Percentiles rank a stretch among this genome's conserved stretches.
phyloP scores from a whole-genome alignment of 257 asterid genomes.

The Ilex aquifolium region DNA sequence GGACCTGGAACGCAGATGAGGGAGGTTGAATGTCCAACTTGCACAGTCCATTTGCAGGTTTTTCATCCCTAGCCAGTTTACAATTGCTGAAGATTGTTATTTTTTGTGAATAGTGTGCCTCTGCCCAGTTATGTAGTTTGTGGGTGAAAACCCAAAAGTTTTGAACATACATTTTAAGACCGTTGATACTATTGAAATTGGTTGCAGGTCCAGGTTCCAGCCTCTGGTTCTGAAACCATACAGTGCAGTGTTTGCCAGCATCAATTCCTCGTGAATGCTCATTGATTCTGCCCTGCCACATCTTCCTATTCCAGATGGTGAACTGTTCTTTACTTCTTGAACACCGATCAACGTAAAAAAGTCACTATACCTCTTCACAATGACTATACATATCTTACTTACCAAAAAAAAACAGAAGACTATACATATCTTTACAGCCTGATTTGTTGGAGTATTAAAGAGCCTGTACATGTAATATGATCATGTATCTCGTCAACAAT shows the following conservation, averaged over 20 bases:
- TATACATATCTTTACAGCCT: too few species aligned
- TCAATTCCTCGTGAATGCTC: conserved; percentile 64
- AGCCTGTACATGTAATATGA: too few species aligned
- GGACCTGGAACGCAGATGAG: conserved; percentile 46
- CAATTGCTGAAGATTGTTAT: background rate
- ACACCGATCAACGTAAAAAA: too few species aligned
- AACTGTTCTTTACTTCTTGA: too few species aligned
- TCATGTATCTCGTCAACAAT: too few species aligned
- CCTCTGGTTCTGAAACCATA: conserved; percentile 68
- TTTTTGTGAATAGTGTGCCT: background rate
- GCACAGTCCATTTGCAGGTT: conserved; percentile 93
- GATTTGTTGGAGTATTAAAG: too few species aligned
- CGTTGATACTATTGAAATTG: background rate
- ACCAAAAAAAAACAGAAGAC: too few species aligned
- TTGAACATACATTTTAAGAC: background rate
- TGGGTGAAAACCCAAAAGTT: background rate
- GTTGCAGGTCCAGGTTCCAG: conserved; percentile 63
- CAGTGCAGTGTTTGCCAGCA: conserved; percentile 94
- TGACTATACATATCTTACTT: too few species aligned
- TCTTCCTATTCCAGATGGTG: too few species aligned
- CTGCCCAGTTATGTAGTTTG: background rate
- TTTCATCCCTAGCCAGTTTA: background rate
- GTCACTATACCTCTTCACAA: too few species aligned
- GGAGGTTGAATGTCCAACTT: conserved; percentile 87
- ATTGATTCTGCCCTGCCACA: conserved; percentile 19